phyloP scores from a whole-genome alignment of 2,329 filamentous ascomycete species.

The Trichophyton simii region DNA sequence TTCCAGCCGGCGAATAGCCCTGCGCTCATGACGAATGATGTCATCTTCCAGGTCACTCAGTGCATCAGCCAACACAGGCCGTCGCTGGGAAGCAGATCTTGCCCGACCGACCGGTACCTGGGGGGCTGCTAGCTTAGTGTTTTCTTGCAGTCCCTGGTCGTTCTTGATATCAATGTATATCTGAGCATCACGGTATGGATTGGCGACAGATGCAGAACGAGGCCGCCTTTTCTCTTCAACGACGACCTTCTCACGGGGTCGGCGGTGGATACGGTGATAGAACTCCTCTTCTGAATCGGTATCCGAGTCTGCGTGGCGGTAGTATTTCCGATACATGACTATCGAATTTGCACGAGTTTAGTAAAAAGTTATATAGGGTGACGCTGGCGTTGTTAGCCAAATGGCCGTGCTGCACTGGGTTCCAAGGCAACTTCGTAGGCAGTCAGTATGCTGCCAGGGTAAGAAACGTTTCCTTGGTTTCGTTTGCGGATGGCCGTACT shows the following conservation, averaged over 20 bases:
- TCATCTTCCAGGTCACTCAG: conserved; percentile 18
- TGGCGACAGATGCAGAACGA: conserved; percentile 26
- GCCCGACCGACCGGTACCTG: background rate
- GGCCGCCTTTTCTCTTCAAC: conserved; percentile 17
- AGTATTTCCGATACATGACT: background rate
- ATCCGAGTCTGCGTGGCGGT: conserved; percentile 3
- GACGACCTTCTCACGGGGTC: conserved; percentile 13
- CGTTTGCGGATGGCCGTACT: no score
- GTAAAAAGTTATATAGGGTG: no score
- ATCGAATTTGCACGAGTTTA: background rate
- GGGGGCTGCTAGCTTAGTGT: background rate
- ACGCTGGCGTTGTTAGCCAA: no score
- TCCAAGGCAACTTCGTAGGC: no score
- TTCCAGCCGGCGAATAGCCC: background rate
- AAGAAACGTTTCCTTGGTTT: no score
- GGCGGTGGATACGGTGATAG: conserved; percentile 12
- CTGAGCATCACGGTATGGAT: conserved; percentile 13
- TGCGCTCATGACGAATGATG: background rate
- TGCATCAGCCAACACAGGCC: background rate
- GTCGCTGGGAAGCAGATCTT: conserved; percentile 3
- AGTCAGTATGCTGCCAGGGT: no score
- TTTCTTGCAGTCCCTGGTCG: conserved; percentile 8
- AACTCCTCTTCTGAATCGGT: conserved; percentile 1
- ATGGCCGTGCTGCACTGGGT: no score
- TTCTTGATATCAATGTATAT: conserved; percentile 28